Conservation (phyloP, 1,139 yeast species). For the Maudiozyma humilis region DNA sequence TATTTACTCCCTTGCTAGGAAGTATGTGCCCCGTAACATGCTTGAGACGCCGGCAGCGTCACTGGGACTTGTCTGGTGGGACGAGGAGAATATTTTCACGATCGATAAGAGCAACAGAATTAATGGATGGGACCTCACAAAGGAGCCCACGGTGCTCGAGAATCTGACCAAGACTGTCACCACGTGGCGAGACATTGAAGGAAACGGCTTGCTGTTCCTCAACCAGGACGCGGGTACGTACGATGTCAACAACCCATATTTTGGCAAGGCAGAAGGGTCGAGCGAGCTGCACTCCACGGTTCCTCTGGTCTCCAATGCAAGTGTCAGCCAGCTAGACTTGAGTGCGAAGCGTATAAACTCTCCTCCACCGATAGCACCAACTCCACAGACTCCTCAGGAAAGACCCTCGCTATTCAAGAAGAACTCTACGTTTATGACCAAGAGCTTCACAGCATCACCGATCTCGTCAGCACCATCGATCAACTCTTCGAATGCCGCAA, state of each 20-base stretch:
- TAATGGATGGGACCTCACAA: conserved; percentile 29
- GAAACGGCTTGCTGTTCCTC: conserved; percentile 29
- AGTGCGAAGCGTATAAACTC: conserved; percentile 14
- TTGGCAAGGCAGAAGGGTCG: background rate
- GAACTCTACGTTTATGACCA: conserved; percentile 3
- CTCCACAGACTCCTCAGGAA: conserved; percentile 11
- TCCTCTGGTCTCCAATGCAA: background rate
- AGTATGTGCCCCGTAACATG: conserved; percentile 64
- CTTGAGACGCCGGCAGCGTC: conserved; percentile 26
- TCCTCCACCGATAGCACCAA: too few species aligned
- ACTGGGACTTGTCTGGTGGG: conserved; percentile 32
- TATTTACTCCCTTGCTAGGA: conserved; percentile 65
- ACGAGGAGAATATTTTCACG: conserved; percentile 25
- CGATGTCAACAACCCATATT: conserved; percentile 7
- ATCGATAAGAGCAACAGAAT: conserved; percentile 28
- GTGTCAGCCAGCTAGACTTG: conserved; percentile 5
- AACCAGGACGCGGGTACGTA: conserved; percentile 26
- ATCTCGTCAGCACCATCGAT: conserved; percentile 8
- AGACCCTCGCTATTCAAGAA: conserved; percentile 14
- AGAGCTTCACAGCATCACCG: conserved; percentile 12
- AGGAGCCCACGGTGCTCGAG: conserved; percentile 28
- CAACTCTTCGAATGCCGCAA: conserved; percentile 11
- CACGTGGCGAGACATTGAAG: conserved; percentile 32
- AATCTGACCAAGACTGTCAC: conserved; percentile 25
- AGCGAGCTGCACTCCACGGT: too few species aligned